Evolutionary conservation across 2,329 filamentous ascomycete genomes (phyloP).

Genomic region (Talaromyces islandicus): DNA sequence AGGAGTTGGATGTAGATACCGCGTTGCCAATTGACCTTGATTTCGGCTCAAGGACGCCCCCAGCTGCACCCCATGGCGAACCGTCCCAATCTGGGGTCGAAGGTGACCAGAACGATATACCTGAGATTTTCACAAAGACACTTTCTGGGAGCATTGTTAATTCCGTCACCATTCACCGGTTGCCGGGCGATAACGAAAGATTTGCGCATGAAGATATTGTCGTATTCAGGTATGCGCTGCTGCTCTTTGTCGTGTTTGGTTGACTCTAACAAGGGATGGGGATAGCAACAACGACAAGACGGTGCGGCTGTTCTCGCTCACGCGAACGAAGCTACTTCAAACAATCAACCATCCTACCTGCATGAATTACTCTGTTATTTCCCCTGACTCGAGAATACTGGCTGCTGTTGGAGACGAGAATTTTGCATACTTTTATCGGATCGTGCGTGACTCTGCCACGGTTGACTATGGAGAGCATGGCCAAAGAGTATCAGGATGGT

Average conservation of each 20-base stretch:
- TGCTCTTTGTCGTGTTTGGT: neutral
- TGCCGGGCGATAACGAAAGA: conserved; percentile 30
- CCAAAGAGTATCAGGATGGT: conserved; percentile 32
- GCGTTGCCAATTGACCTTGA: conserved; percentile 50
- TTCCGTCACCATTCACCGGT: conserved; percentile 58
- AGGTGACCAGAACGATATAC: conserved; percentile 18
- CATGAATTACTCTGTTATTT: conserved; percentile 92
- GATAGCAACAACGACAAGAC: conserved; percentile 86
- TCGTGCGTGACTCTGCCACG: conserved; percentile 24
- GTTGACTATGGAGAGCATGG: conserved; percentile 22
- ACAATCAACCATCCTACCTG: conserved; percentile 70
- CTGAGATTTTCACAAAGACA: conserved; percentile 50
- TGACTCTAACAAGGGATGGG: conserved; percentile 46
- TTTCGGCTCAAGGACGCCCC: conserved; percentile 17
- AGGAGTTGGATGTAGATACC: conserved; percentile 48
- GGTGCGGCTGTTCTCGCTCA: conserved; percentile 74
- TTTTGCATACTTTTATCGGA: conserved; percentile 73
- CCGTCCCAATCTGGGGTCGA: conserved; percentile 14
- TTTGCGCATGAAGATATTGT: conserved; percentile 52
- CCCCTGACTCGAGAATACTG: conserved; percentile 75
- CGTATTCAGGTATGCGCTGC: conserved; percentile 38
- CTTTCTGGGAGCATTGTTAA: conserved; percentile 62
- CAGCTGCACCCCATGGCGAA: conserved; percentile 16
- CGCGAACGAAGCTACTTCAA: conserved; percentile 61
- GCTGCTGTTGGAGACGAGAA: conserved; percentile 84